phyloP scores from a whole-genome alignment of 768 basidiomycete genomes.

The Hericium coralloides region DNA sequence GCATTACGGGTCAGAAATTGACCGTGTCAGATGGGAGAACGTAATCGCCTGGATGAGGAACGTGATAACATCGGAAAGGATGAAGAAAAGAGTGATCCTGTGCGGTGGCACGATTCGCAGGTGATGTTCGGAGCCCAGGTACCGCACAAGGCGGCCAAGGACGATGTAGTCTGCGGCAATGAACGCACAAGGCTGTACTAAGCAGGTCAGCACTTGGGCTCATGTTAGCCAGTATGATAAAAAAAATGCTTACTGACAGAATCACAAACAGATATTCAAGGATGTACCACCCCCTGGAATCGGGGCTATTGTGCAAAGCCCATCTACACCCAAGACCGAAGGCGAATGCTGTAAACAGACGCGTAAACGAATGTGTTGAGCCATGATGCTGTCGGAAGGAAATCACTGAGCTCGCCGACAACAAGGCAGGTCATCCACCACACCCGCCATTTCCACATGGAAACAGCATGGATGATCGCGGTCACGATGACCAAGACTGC shows the following conservation, averaged over 20 bases:
- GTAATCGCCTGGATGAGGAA: constrained; percentile 51
- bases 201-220: not conserved
- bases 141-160: constrained; percentile 48
- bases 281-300: constrained; percentile 45
- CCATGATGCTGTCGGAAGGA: not conserved
- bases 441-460: constrained; percentile 12
- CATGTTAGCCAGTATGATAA: not conserved
- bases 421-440: constrained; percentile 31
- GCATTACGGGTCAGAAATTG: not conserved
- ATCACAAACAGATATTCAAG: constrained; percentile 51
- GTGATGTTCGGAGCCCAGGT: constrained; percentile 37
- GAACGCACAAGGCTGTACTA: constrained; percentile 61
- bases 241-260: constrained; percentile 33
- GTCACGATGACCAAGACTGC: constrained; percentile 2
- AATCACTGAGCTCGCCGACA: constrained; percentile 49
- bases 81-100: constrained; percentile 47
- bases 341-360: constrained; percentile 36
- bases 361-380: not conserved
- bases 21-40: not conserved
- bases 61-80: constrained; percentile 54
- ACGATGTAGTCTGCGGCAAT: constrained; percentile 62
- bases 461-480: not conserved
- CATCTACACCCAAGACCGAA: constrained; percentile 49
- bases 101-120: constrained; percentile 34
- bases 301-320: constrained; percentile 42